Evolutionary conservation across 495 filamentous ascomycete genomes (phyloP).

Genomic region (Neurospora hispaniola): DNA sequence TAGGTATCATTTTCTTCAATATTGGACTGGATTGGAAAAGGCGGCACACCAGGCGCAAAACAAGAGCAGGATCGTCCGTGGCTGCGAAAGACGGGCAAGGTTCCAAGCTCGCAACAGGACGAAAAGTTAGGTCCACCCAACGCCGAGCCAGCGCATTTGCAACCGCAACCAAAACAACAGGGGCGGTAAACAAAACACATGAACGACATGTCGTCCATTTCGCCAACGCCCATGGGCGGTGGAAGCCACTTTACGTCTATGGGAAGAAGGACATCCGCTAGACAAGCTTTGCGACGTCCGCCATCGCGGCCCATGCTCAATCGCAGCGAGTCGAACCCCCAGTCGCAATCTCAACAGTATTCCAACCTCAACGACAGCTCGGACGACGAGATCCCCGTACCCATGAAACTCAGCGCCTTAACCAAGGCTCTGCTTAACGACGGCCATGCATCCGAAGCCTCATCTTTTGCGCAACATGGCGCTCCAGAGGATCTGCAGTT

Average conservation of each 20-base stretch:
- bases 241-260: slow-evolving; percentile 25
- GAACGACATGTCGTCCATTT: slow-evolving; percentile 25
- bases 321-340: slow-evolving; percentile 30
- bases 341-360: slow-evolving; percentile 15
- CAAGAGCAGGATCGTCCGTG: neutral
- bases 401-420: slow-evolving; percentile 69
- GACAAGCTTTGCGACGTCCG: slow-evolving; percentile 31
- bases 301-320: slow-evolving; percentile 22
- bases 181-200: neutral
- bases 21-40: neutral
- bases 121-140: slow-evolving; percentile 1
- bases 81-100: neutral
- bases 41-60: neutral
- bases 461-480: slow-evolving; percentile 11
- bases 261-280: slow-evolving; percentile 30
- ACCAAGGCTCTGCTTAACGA: slow-evolving; percentile 67
- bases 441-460: slow-evolving; percentile 29
- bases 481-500: slow-evolving; percentile 43
- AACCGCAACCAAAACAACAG: slow-evolving; percentile 9
- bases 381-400: slow-evolving; percentile 59
- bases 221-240: slow-evolving; percentile 26
- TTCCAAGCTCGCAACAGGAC: neutral
- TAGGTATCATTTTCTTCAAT: neutral
- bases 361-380: slow-evolving; percentile 50
- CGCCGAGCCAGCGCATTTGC: neutral